These are phyloP conservation scores for Setomelanomma holmii DNA, from an alignment of 2,329 filamentous ascomycete genomes.

Conservation along the genomic window DNA sequence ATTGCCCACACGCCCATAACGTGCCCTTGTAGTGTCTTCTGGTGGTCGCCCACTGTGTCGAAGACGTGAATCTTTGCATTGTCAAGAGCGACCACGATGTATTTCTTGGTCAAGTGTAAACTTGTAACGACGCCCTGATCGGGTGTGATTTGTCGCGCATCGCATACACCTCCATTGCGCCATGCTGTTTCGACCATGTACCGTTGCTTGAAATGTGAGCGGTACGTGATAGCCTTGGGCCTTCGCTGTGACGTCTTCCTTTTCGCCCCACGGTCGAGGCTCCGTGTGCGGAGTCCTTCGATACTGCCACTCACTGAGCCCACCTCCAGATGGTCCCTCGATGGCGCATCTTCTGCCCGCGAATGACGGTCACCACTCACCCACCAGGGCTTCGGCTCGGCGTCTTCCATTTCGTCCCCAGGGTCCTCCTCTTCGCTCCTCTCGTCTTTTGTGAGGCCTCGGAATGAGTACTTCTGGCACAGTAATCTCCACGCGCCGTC, in stretches of 20 bases:
- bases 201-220: slow-evolving; percentile 96
- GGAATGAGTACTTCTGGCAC: slow-evolving; percentile 94
- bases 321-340: slow-evolving; percentile 38
- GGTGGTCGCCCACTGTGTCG: slow-evolving; percentile 85
- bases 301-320: slow-evolving; percentile 54
- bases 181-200: slow-evolving; percentile 98
- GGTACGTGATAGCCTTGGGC: slow-evolving; percentile 80
- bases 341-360: slow-evolving; percentile 31
- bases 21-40: slow-evolving; percentile 90
- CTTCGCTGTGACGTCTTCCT: slow-evolving; percentile 48
- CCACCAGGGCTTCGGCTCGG: slow-evolving; percentile 33
- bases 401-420: slow-evolving; percentile 36
- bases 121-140: slow-evolving; percentile 98
- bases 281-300: slow-evolving; percentile 59
- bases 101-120: slow-evolving; percentile 89
- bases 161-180: slow-evolving; percentile 87
- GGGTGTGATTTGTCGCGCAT: slow-evolving; percentile 87
- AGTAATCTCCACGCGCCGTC: slow-evolving; percentile 99
- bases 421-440: slow-evolving; percentile 34
- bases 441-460: slow-evolving; percentile 59
- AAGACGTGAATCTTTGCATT: slow-evolving; percentile 99
- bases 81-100: slow-evolving; percentile 96
- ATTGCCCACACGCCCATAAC: slow-evolving; percentile 99
- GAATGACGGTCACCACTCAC: slow-evolving; percentile 34
- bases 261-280: slow-evolving; percentile 61